Percentiles rank a stretch among this genome's conserved stretches.
Conservation (phyloP, 108 stramenopile species). For the Schizochytrium sp. region DNA sequence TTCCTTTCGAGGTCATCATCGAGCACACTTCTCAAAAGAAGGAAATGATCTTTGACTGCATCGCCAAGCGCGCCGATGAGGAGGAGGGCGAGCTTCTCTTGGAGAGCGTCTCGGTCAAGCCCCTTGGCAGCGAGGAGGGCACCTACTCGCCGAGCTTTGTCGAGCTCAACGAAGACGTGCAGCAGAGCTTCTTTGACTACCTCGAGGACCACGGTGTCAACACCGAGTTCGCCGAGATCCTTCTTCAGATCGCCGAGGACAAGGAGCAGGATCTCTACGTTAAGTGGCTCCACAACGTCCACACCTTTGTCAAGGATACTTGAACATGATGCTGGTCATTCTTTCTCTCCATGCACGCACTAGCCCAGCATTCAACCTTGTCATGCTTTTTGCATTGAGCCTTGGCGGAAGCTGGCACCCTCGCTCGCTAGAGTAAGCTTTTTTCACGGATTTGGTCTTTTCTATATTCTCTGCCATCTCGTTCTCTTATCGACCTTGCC, state of each 20-base stretch:
- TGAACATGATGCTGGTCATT: too few relatives aligned
- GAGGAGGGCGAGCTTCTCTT: not conserved
- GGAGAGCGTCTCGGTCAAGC: not conserved
- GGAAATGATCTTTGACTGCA: slow-evolving; percentile 8
- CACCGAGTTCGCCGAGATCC: not conserved
- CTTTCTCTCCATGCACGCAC: too few relatives aligned
- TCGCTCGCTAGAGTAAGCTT: too few relatives aligned
- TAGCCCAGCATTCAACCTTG: too few relatives aligned
- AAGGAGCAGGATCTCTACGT: not conserved
- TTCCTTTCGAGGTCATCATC: slow-evolving; percentile 9
- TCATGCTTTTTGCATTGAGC: too few relatives aligned
- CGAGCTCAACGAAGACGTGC: slow-evolving; percentile 5
- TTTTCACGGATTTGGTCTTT: too few relatives aligned
- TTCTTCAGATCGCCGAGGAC: not conserved
- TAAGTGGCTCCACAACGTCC: not conserved
- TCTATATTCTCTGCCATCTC: too few relatives aligned
- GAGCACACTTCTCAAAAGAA: not conserved
- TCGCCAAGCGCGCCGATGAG: not conserved
- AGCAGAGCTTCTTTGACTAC: slow-evolving; percentile 21
- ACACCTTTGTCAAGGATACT: not conserved
- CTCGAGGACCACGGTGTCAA: not conserved
- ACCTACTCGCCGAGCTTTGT: not conserved
- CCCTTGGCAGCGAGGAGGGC: not conserved
- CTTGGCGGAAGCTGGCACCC: too few relatives aligned
- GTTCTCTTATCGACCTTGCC: too few relatives aligned